A percentile compares a stretch with the other conserved stretches of the same genome.
phyloP scores from a whole-genome alignment of 441 rosid genomes.

The Erodium chrysanthum region DNA sequence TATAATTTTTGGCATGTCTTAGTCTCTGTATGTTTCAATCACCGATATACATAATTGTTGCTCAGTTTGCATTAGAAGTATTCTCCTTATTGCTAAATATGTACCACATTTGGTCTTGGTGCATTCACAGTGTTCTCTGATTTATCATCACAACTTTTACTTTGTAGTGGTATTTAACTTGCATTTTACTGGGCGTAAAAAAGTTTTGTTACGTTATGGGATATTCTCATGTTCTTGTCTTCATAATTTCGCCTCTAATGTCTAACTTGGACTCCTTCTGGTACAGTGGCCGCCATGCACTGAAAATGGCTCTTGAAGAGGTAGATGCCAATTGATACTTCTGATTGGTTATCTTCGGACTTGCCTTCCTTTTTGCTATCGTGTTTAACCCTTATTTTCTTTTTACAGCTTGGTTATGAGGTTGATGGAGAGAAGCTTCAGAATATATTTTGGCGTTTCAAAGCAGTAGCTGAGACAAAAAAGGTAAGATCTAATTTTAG shows the following conservation, averaged over 20 bases:
- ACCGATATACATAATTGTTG: not conserved
- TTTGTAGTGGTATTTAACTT: not conserved
- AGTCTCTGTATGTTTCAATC: not conserved
- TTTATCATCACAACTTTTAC: not conserved
- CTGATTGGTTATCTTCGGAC: constrained; percentile 5
- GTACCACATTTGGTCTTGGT: not conserved
- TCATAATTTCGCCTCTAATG: not conserved
- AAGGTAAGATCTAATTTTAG: constrained; percentile 38
- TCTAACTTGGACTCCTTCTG: constrained; percentile 8
- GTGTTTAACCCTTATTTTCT: constrained; percentile 6
- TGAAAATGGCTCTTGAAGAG: constrained; percentile 66
- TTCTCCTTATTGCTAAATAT: not conserved
- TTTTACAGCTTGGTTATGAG: constrained; percentile 67
- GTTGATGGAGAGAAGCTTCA: constrained; percentile 63
- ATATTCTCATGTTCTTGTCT: not conserved
- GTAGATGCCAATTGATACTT: constrained; percentile 26
- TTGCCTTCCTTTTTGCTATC: constrained; percentile 10
- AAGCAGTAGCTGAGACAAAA: constrained; percentile 76
- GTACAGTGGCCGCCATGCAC: constrained; percentile 87
- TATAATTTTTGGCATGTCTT: not conserved
- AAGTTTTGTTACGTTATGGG: not conserved
- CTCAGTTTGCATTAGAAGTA: not conserved
- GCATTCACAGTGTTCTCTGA: not conserved
- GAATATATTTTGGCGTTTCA: constrained; percentile 71
- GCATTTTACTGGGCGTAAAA: not conserved